Base-by-base conservation (phyloP, 345 rosid species). In the Euphorbia tirucalli region DNA sequence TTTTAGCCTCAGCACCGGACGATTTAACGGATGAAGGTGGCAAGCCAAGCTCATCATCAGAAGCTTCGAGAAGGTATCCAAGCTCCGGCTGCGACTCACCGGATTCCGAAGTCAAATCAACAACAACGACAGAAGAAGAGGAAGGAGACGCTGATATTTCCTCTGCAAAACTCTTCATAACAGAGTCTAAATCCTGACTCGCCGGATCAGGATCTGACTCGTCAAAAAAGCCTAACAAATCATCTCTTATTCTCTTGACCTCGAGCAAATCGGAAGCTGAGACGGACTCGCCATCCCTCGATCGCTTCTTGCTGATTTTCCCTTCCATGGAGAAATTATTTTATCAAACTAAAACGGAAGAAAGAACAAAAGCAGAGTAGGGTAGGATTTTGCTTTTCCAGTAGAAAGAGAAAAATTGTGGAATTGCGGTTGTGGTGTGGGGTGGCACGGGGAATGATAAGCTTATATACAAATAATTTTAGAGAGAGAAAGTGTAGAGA, bases 391-490 rank as follows among this genome's bases (percentile, higher is more conserved):
- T 31, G 35, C 49, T 67, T 74, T 14, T 61, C 7, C 35, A 74
- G 35, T 24, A 74, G 81, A 74, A 43, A 66, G 25, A 39, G 16
- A 64, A 37, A 2, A 56, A 55, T 65, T n/a, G 24, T 67, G 14
- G 6, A 48, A 64, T 11, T 58, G 73, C 37, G 70, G 70, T 21
- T 66, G 79, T 62, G 71, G 75, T 48, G 80, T 68, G 65, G 74
- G 69, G 77, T 39, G 79, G 74, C 69, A 56, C 7, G 69, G 81
- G n/a, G 73, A 78, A 72, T 52, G 74, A 68, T 41, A 73, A 79
- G 83, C 0, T 70, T 87, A 77, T 85, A 86, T 87, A 90, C 71
- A 75, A 85, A 77, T 72, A 82, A 80, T 77, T 50, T 35, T 39
- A 32, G 68, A 62, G 74, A 72, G 77, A 71, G 73, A 78, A 71